Conservation (phyloP, 23 red algal species). For the Gracilaria domingensis region DNA sequence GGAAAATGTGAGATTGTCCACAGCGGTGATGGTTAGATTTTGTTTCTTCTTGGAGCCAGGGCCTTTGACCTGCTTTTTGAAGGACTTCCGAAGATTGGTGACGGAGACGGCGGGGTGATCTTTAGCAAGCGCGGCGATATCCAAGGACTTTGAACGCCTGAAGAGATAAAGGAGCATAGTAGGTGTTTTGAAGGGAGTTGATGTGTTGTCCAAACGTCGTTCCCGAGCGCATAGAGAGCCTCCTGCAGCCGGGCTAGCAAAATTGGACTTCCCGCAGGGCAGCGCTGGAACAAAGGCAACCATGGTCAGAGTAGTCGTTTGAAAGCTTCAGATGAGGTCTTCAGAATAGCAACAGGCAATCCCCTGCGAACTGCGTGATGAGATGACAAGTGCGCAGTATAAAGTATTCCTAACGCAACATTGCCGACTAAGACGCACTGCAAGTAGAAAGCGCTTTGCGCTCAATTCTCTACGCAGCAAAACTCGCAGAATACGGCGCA, state of each 20-base stretch:
- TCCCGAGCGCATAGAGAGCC: background rate
- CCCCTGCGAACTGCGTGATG: background rate
- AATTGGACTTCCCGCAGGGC: background rate
- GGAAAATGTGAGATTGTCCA: slow-evolving; percentile 77
- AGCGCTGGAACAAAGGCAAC: background rate
- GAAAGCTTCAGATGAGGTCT: background rate
- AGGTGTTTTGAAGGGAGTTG: background rate
- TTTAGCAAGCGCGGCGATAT: background rate
- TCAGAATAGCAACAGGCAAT: background rate
- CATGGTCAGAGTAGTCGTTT: background rate
- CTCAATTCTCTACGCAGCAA: background rate
- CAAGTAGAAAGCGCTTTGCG: background rate
- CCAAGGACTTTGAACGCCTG: background rate
- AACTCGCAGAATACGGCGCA: background rate
- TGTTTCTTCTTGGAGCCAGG: slow-evolving; percentile 27
- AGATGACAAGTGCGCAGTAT: background rate
- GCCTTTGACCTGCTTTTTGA: slow-evolving; percentile 63
- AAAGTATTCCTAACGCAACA: background rate
- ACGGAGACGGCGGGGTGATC: slow-evolving; percentile 68
- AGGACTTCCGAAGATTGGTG: slow-evolving; percentile 59
- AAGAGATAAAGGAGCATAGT: slow-evolving; percentile 52
- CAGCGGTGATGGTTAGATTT: slow-evolving; percentile 57
- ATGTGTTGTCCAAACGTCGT: background rate
- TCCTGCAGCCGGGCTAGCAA: background rate
- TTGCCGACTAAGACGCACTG: background rate